Evolutionary conservation across 129 eudicot genomes (phyloP).

Genomic region (Apium graveolens): DNA sequence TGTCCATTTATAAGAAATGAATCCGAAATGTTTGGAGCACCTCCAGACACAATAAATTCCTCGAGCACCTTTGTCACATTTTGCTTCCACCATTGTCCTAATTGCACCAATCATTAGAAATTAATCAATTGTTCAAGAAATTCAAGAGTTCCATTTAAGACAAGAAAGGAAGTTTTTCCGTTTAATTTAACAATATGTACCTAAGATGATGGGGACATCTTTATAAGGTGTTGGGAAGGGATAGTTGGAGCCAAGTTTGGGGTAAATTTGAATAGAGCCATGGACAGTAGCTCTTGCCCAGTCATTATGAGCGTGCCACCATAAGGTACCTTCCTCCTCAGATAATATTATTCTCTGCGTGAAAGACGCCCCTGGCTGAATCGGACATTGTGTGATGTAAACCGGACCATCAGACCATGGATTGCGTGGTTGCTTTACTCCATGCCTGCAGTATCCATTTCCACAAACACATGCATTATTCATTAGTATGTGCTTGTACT

Average conservation of each 20-base stretch:
- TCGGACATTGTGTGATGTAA: constrained; percentile 10
- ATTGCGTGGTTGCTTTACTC: constrained; percentile 1
- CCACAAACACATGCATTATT: background rate
- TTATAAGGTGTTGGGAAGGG: background rate
- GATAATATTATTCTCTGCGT: background rate
- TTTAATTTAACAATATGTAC: too few species aligned
- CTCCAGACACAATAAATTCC: background rate
- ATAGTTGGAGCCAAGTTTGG: background rate
- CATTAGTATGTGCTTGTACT: too few species aligned
- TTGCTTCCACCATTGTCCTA: constrained; percentile 11
- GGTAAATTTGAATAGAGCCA: background rate
- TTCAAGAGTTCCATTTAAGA: background rate
- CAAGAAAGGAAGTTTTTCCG: background rate
- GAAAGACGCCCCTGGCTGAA: background rate
- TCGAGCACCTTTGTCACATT: background rate
- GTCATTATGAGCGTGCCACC: constrained; percentile 15
- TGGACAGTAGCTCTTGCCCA: constrained; percentile 10
- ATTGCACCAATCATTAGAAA: background rate
- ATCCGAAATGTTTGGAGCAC: background rate
- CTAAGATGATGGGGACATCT: constrained; percentile 9
- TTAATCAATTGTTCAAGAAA: background rate
- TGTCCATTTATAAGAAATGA: constrained; percentile 6
- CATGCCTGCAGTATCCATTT: constrained; percentile 8
- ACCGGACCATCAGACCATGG: constrained; percentile 11
- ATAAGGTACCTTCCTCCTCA: background rate